Base-by-base conservation (phyloP, 2,329 filamentous ascomycete species). In the Coleophoma cylindrospora region DNA sequence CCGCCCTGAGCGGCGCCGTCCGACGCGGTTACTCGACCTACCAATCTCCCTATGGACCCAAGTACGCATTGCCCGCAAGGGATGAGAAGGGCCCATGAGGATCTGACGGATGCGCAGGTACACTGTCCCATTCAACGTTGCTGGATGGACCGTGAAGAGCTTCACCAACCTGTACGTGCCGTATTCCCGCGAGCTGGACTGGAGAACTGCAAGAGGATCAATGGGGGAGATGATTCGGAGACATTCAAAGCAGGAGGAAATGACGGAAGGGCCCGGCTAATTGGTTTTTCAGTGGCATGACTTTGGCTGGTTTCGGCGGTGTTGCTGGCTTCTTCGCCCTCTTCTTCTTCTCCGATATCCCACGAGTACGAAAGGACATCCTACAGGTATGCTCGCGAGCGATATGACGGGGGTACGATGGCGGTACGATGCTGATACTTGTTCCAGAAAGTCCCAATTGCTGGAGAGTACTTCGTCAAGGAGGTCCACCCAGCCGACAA, bases 41-140 rank as follows among this genome's bases (percentile, higher is more conserved):
- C 75, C 77, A 76, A 71, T 84, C 80, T 71, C 72, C 75, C 58
- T 84, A 81, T 66, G 82, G 80, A 66, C 83, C 83, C 48, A 85
- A 83, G 83, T 86, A 80, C 71, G 75, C 70, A 66, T 54, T 33
- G 27, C 27, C 37, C 6, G 50, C 38, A 36, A 22, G 17, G 55
- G 58, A 49, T 57, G 51, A 44, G 40, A 10, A 34, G 15, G 52
- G 54, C 43, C 9, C 32, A 22, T 43, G 34, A 13, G 45, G n/a
- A 34, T 22, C 47, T 21, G 10, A 48, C 40, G 22, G 12, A 15
- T 36, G 3, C 45, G 45, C 50, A 86, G 83, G 68, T 85, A 84
- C 73, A 72, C 75, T 60, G 73, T 72, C 68, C 77, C 82, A 67
- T 71, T 76, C 46, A 74, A 84, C 62, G 48, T 82, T 54, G 67